A percentile compares a stretch with the other conserved stretches of the same genome.
Evolutionary conservation across 1,284 basidiomycete species (phyloP).

Genomic region (Cystobasidium sp.): DNA sequence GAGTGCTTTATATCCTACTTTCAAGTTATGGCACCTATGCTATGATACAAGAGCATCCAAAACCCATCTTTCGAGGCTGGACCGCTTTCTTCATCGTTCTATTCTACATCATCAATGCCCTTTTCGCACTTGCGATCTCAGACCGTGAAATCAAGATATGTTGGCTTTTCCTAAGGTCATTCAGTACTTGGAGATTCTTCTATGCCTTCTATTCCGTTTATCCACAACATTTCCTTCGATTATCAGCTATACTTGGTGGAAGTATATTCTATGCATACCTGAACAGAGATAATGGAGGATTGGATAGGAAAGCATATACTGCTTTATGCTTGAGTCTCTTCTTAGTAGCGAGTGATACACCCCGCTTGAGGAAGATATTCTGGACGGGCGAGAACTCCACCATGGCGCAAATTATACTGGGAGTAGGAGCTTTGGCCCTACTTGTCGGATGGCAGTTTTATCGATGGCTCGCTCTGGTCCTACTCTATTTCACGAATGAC

Average conservation of each 20-base stretch:
- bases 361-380: conserved; percentile 27
- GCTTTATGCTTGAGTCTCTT: conserved; percentile 19
- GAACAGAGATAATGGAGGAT: conserved; percentile 13
- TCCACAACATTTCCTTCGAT: conserved; percentile 30
- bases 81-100: conserved; percentile 23
- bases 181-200: conserved; percentile 40
- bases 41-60: conserved; percentile 34
- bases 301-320: conserved; percentile 38
- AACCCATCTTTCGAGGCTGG: conserved; percentile 33
- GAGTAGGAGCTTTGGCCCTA: conserved; percentile 8
- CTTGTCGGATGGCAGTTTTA: conserved; percentile 33
- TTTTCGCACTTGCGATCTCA: conserved; percentile 20
- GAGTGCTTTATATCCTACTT: conserved; percentile 30
- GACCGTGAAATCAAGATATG: conserved; percentile 38
- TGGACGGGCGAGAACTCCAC: conserved; percentile 35
- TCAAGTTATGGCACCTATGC: conserved; percentile 27
- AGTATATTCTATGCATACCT: conserved; percentile 19
- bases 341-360: conserved; percentile 31
- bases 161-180: conserved; percentile 36
- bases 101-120: conserved; percentile 22
- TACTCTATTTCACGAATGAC: conserved; percentile 32
- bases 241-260: conserved; percentile 9
- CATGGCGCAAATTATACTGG: conserved; percentile 17
- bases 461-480: conserved; percentile 29
- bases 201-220: conserved; percentile 35